Evolutionary conservation across 805 yeast genomes (phyloP).

Genomic region (Candida broadrunensis): DNA sequence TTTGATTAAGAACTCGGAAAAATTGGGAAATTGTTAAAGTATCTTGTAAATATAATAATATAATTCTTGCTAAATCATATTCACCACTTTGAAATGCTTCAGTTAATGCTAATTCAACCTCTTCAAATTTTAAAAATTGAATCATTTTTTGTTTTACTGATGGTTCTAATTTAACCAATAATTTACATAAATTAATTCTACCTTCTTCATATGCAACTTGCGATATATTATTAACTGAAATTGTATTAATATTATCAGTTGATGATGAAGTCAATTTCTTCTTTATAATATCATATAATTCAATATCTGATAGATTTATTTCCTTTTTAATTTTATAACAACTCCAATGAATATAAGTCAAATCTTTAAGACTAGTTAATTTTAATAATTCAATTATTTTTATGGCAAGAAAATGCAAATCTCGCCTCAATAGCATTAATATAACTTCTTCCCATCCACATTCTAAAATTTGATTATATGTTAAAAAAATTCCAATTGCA

Average conservation of each 20-base stretch:
- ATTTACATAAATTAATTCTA: conserved; percentile 61
- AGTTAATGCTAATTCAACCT: conserved; percentile 62
- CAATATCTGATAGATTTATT: conserved; percentile 53
- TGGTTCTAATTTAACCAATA: conserved; percentile 68
- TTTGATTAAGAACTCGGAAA: conserved; percentile 58
- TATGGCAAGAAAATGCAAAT: conserved; percentile 59
- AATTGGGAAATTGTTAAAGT: conserved; percentile 64
- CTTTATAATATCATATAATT: conserved; percentile 49
- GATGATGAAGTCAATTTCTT: conserved; percentile 37
- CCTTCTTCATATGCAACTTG: conserved; percentile 79
- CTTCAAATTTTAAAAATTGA: conserved; percentile 67
- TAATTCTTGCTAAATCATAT: conserved; percentile 56
- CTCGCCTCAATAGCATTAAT: conserved; percentile 54
- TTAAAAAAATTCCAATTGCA: conserved; percentile 67
- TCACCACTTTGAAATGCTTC: conserved; percentile 64
- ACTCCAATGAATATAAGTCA: conserved; percentile 78
- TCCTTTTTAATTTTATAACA: conserved; percentile 60
- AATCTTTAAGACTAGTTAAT: conserved; percentile 33
- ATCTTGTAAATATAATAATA: conserved; percentile 52
- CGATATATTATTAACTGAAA: conserved; percentile 58
- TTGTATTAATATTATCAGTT: conserved; percentile 28
- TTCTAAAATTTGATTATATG: conserved; percentile 49
- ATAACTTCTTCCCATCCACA: conserved; percentile 58
- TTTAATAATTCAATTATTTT: conserved; percentile 52
- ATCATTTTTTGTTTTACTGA: conserved; percentile 54